Evolutionary conservation across 108 stramenopile species (phyloP).

Genomic region (Cyclostephanos invisitatus): DNA sequence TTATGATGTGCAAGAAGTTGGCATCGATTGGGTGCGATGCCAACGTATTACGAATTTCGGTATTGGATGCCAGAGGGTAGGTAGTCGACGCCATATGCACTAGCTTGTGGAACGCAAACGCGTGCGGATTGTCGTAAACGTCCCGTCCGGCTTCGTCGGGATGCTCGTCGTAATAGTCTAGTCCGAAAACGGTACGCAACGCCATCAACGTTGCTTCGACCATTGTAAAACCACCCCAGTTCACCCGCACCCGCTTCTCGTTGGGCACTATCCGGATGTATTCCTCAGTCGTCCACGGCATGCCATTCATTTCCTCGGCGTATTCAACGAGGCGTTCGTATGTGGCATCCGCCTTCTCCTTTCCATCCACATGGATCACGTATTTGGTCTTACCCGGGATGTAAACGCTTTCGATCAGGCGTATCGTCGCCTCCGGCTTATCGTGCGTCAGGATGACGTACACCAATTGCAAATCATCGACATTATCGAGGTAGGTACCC

Average conservation of each 20-base stretch:
- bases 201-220: constrained; percentile 92
- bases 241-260: constrained; percentile 79
- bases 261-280: constrained; percentile 70
- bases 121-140: constrained; percentile 35
- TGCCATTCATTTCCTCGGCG: constrained; percentile 49
- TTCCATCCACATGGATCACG: constrained; percentile 91
- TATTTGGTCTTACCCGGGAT: constrained; percentile 66
- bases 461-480: constrained; percentile 66
- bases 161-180: constrained; percentile 56
- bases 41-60: constrained; percentile 80
- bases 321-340: constrained; percentile 65
- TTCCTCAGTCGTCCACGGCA: constrained; percentile 24
- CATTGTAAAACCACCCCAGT: constrained; percentile 95
- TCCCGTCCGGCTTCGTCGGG: constrained; percentile 41
- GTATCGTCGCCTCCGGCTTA: constrained; percentile 75
- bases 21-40: constrained; percentile 84
- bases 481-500: constrained; percentile 63
- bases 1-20: constrained; percentile 79
- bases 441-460: constrained; percentile 90
- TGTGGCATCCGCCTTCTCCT: constrained; percentile 68
- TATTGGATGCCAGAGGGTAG: constrained; percentile 91
- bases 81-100: constrained; percentile 88
- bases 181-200: constrained; percentile 52
- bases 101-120: constrained; percentile 79
- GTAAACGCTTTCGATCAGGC: constrained; percentile 78